phyloP scores from a whole-genome alignment of 805 yeast species.

The Saturnispora sanitii region DNA sequence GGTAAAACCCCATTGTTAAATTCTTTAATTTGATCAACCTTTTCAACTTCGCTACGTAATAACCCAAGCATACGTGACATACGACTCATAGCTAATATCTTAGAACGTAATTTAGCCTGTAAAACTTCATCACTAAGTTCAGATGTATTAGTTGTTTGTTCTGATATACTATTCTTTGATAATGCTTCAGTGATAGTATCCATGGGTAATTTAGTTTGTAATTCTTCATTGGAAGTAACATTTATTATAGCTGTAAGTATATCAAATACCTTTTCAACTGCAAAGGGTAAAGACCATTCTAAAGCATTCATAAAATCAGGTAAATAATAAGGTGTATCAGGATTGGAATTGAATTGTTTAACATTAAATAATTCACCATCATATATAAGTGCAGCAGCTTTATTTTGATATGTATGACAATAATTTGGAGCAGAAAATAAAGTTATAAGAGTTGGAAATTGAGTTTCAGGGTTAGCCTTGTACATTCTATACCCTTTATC shows the following conservation, averaged over 20 bases:
- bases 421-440: slow-evolving; percentile 93
- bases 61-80: slow-evolving; percentile 87
- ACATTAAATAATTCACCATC: slow-evolving; percentile 90
- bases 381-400: slow-evolving; percentile 88
- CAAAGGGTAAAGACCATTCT: slow-evolving; percentile 95
- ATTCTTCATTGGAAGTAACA: slow-evolving; percentile 29
- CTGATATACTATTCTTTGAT: slow-evolving; percentile 1
- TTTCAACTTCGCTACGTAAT: slow-evolving; percentile 79
- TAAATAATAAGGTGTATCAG: slow-evolving; percentile 72
- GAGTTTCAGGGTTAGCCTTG: slow-evolving; percentile 80
- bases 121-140: slow-evolving; percentile 10
- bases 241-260: slow-evolving; percentile 83
- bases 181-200: slow-evolving; percentile 5
- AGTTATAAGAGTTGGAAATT: slow-evolving; percentile 83
- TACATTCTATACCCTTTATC: slow-evolving; percentile 96
- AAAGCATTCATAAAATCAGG: slow-evolving; percentile 97
- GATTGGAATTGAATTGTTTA: slow-evolving; percentile 80
- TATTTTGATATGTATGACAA: slow-evolving; percentile 81
- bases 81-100: slow-evolving; percentile 27
- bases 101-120: slow-evolving; percentile 10
- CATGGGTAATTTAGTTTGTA: slow-evolving; percentile 4
- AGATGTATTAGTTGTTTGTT: slow-evolving; percentile 7
- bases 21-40: slow-evolving; percentile 68
- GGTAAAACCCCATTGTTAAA: slow-evolving; percentile 74
- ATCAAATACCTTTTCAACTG: slow-evolving; percentile 90